Conservation (phyloP, 768 basidiomycete species). For the Polyporus arcularius region DNA sequence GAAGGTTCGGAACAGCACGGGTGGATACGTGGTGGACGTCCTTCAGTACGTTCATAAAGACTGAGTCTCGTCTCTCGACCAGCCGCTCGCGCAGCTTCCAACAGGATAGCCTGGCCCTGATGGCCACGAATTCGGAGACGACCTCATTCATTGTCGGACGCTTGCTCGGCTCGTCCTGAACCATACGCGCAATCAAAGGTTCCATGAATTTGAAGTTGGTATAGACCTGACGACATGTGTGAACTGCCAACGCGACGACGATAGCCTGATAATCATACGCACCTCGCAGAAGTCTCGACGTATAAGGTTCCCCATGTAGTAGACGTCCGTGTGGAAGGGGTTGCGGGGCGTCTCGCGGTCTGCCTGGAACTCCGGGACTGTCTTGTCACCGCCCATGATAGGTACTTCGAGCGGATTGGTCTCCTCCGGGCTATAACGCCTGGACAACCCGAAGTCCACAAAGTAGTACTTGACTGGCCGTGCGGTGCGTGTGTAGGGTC, state of each 20-base stretch:
- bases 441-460: conserved; percentile 28
- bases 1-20: too few species aligned
- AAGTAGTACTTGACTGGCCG: conserved; percentile 29
- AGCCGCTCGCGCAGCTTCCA: too few species aligned
- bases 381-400: conserved; percentile 20
- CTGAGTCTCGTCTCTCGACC: too few species aligned
- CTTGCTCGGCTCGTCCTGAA: conserved; percentile 20
- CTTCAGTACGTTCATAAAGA: too few species aligned
- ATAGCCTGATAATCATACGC: too few species aligned
- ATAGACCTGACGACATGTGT: not conserved
- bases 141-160: conserved; percentile 26
- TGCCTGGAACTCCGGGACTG: conserved; percentile 23
- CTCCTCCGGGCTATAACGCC: conserved; percentile 28
- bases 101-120: too few species aligned
- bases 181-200: conserved; percentile 28
- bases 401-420: conserved; percentile 24
- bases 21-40: too few species aligned
- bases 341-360: conserved; percentile 12
- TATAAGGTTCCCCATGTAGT: conserved; percentile 21
- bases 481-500: conserved; percentile 21
- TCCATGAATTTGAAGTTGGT: conserved; percentile 25
- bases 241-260: too few species aligned
- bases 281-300: conserved; percentile 7
- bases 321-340: conserved; percentile 27
- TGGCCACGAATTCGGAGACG: not conserved